Conservation (phyloP, 495 filamentous ascomycete species). For the Pyronema omphalodes region DNA sequence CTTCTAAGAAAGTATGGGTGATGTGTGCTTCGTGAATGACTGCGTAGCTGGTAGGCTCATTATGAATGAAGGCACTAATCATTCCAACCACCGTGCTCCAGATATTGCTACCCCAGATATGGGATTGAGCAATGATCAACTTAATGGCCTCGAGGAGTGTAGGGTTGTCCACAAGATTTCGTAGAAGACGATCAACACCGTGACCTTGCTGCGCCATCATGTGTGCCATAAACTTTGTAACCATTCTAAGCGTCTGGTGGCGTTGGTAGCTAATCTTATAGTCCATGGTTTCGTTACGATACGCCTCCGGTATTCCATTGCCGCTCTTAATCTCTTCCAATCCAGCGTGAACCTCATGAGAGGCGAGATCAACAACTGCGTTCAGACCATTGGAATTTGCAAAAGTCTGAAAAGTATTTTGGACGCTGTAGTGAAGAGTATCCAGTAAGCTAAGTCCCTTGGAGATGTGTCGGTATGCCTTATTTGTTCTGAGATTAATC, state of each 20-base stretch:
- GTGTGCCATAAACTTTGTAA: slow-evolving; percentile 91
- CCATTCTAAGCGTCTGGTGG: slow-evolving; percentile 77
- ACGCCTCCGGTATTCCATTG: slow-evolving; percentile 54
- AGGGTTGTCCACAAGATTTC: slow-evolving; percentile 88
- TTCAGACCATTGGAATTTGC: slow-evolving; percentile 68
- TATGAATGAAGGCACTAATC: slow-evolving; percentile 91
- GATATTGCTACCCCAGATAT: slow-evolving; percentile 68
- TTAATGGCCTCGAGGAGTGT: slow-evolving; percentile 59
- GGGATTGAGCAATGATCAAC: slow-evolving; percentile 59
- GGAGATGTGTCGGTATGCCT: slow-evolving; percentile 64
- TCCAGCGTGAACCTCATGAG: slow-evolving; percentile 57
- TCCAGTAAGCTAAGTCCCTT: slow-evolving; percentile 73
- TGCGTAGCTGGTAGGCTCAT: slow-evolving; percentile 92
- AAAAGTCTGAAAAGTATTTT: slow-evolving; percentile 61
- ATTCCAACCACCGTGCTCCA: slow-evolving; percentile 88
- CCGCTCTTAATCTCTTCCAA: slow-evolving; percentile 43
- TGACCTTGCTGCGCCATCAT: slow-evolving; percentile 74
- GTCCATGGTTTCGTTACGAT: slow-evolving; percentile 66
- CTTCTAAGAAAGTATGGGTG: slow-evolving; percentile 61
- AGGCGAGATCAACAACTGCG: slow-evolving; percentile 64
- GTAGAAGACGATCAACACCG: slow-evolving; percentile 69
- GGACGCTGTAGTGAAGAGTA: slow-evolving; percentile 60
- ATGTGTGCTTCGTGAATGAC: slow-evolving; percentile 88
- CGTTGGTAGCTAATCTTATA: slow-evolving; percentile 84
- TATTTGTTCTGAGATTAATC: slow-evolving; percentile 60